Evolutionary conservation across 352 stramenopile genomes (phyloP).

Genomic region (Saprolegnia parasitica): DNA sequence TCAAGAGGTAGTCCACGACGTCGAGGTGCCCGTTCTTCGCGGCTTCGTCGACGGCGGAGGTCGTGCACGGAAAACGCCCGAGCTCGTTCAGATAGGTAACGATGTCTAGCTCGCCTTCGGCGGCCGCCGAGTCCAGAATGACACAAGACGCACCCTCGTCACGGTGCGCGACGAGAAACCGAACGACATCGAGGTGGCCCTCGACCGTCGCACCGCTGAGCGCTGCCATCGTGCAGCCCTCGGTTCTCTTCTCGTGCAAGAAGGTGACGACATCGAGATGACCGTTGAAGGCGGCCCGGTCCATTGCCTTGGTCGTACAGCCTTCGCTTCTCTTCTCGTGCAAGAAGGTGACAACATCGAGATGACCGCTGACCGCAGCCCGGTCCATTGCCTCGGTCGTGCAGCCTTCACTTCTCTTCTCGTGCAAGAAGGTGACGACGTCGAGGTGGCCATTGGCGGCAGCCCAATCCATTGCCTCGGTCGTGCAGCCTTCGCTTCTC

Average conservation of each 20-base stretch:
- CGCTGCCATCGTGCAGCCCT: conserved; percentile 1
- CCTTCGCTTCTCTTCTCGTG: conserved; percentile 37
- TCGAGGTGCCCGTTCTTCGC: no score
- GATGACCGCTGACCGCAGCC: neutral
- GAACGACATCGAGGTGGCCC: neutral
- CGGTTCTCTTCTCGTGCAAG: neutral
- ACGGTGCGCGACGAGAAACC: neutral
- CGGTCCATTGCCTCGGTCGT: conserved; percentile 4
- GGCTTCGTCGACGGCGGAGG: no score
- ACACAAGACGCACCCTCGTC: neutral
- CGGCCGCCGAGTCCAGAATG: neutral
- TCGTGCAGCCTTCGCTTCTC: conserved; percentile 33
- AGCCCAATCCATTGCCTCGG: neutral
- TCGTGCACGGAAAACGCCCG: no score
- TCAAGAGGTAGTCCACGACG: no score
- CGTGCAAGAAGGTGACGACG: neutral
- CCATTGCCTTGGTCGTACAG: conserved; percentile 13
- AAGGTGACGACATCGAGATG: neutral
- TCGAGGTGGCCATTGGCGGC: neutral
- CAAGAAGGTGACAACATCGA: conserved; percentile 35
- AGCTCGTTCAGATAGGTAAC: conserved; percentile 1
- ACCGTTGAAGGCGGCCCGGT: neutral
- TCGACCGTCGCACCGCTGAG: neutral
- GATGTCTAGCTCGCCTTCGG: neutral
- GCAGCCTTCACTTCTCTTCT: neutral